Percentiles rank a stretch among this genome's conserved stretches.
Evolutionary conservation across 2,329 filamentous ascomycete species (phyloP).

Genomic region (Pseudocercospora fijiensis): DNA sequence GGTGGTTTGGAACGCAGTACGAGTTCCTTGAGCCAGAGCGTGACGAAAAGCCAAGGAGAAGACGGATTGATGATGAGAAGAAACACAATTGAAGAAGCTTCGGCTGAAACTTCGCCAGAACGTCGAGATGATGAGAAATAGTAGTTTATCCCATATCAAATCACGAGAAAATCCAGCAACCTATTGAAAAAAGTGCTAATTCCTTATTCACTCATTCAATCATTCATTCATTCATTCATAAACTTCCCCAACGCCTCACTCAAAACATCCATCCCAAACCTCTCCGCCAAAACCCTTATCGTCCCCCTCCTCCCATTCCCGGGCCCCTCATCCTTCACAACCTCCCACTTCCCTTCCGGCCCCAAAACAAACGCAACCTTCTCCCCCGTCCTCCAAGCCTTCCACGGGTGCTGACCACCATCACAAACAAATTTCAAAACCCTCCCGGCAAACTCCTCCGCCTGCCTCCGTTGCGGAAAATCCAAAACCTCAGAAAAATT

Average conservation of each 20-base stretch:
- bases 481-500: conserved; percentile 46
- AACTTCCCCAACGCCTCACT: conserved; percentile 15
- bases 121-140: conserved; percentile 5
- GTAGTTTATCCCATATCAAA: not conserved
- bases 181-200: not conserved
- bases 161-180: not conserved
- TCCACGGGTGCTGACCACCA: conserved; percentile 33
- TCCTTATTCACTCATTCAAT: not conserved
- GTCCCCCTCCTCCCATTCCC: conserved; percentile 28
- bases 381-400: conserved; percentile 3
- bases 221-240: conserved; percentile 3
- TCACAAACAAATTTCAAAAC: conserved; percentile 45
- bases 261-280: conserved; percentile 14
- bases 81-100: conserved; percentile 23
- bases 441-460: conserved; percentile 39
- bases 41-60: conserved; percentile 15
- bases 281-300: conserved; percentile 45
- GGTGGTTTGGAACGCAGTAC: conserved; percentile 26
- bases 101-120: conserved; percentile 19
- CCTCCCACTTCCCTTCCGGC: conserved; percentile 6
- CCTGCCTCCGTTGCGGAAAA: conserved; percentile 36
- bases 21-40: conserved; percentile 18
- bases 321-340: conserved; percentile 9
- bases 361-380: conserved; percentile 7
- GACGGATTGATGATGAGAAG: conserved; percentile 19